Conservation (phyloP, 2,329 filamentous ascomycete genomes). For the Penicillium verrucosum region DNA sequence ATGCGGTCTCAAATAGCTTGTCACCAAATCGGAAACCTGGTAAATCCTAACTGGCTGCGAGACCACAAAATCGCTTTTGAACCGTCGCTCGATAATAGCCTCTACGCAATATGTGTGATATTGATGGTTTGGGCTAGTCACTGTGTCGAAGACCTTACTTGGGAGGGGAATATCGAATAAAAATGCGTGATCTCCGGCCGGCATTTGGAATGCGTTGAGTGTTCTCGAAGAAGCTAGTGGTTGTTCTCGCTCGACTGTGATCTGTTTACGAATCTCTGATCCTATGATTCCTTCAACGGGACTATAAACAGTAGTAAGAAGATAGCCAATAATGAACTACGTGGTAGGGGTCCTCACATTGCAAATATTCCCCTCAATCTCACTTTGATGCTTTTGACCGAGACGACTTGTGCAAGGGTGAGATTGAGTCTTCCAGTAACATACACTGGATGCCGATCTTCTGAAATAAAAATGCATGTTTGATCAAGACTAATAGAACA, state of each 20-base stretch:
- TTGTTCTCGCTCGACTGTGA: constrained; percentile 14
- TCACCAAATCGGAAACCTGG: constrained; percentile 1
- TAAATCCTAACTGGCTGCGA: constrained; percentile 18
- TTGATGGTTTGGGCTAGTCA: constrained; percentile 8
- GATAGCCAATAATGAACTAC: not conserved
- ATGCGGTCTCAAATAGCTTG: not conserved
- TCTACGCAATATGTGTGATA: constrained; percentile 20
- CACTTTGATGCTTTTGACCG: constrained; percentile 17
- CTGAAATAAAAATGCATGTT: constrained; percentile 17
- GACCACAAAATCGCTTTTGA: constrained; percentile 13
- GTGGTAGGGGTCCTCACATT: constrained; percentile 8
- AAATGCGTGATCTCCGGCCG: constrained; percentile 21
- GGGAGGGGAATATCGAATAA: constrained; percentile 17
- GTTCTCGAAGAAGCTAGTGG: constrained; percentile 16
- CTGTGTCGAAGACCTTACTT: constrained; percentile 10
- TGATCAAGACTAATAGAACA: constrained; percentile 12
- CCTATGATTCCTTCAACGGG: constrained; percentile 1
- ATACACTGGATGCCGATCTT: not conserved
- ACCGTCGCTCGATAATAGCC: constrained; percentile 13
- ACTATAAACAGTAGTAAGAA: not conserved
- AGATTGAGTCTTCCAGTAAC: constrained; percentile 14
- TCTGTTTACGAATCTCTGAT: constrained; percentile 6
- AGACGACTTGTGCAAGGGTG: constrained; percentile 1
- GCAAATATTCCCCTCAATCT: constrained; percentile 13
- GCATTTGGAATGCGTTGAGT: constrained; percentile 15